Evolutionary conservation across 2,329 filamentous ascomycete species (phyloP).

Genomic region (Aureobasidium sp.): DNA sequence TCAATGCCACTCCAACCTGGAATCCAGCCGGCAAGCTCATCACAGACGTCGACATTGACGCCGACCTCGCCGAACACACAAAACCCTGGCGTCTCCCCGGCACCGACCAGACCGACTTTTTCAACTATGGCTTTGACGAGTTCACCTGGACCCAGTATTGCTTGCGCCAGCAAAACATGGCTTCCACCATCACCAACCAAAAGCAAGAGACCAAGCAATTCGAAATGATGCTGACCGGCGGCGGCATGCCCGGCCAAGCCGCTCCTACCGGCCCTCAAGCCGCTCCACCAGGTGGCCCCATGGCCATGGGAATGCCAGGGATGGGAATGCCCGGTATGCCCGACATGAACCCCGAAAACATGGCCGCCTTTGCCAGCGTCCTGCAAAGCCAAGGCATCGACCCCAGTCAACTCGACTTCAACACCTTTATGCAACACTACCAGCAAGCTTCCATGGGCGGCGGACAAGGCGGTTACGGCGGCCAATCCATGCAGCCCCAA

Average conservation of each 20-base stretch:
- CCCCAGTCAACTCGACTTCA: slow-evolving; percentile 47
- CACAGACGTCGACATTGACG: slow-evolving; percentile 45
- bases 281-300: neutral
- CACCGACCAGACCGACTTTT: slow-evolving; percentile 92
- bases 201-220: slow-evolving; percentile 62
- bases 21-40: slow-evolving; percentile 64
- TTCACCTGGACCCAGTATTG: slow-evolving; percentile 97
- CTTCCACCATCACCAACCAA: slow-evolving; percentile 62
- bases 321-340: slow-evolving; percentile 40
- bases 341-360: slow-evolving; percentile 48
- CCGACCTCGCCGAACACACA: slow-evolving; percentile 57
- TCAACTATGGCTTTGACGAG: slow-evolving; percentile 98
- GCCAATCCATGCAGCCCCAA: slow-evolving; percentile 18
- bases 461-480: slow-evolving; percentile 19
- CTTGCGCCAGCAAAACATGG: slow-evolving; percentile 73
- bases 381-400: slow-evolving; percentile 50
- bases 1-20: slow-evolving; percentile 75
- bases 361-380: slow-evolving; percentile 52
- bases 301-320: slow-evolving; percentile 21
- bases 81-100: slow-evolving; percentile 95
- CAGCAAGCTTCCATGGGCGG: slow-evolving; percentile 31
- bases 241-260: slow-evolving; percentile 30
- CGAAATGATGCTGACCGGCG: slow-evolving; percentile 49
- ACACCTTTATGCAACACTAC: slow-evolving; percentile 48
- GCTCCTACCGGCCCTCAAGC: neutral